Conservation (phyloP, 768 basidiomycete genomes). For the Flagelloscypha sp. region DNA sequence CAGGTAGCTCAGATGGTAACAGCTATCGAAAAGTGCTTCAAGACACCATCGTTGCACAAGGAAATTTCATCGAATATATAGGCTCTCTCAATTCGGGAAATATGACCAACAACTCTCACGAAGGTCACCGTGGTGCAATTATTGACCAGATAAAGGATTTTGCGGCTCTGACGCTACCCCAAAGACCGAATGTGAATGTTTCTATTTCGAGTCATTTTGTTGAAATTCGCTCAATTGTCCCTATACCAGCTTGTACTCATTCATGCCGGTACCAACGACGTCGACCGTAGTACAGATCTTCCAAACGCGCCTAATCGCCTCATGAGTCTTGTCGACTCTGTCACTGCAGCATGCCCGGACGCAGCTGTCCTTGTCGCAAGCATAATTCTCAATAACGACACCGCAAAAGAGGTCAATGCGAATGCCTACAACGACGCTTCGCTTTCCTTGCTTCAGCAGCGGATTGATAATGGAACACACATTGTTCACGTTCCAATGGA, state of each 20-base stretch:
- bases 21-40: slow-evolving; percentile 10
- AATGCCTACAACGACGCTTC: slow-evolving; percentile 8
- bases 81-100: slow-evolving; percentile 11
- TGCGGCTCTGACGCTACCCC: slow-evolving; percentile 5
- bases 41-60: slow-evolving; percentile 6
- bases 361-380: slow-evolving; percentile 10
- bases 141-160: slow-evolving; percentile 8
- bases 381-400: slow-evolving; percentile 3
- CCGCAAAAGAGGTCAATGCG: slow-evolving; percentile 2
- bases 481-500: slow-evolving; percentile 9
- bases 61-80: slow-evolving; percentile 12
- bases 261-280: slow-evolving; percentile 13
- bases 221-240: too few species aligned
- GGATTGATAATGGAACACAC: slow-evolving; percentile 9
- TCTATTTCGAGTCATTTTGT: too few species aligned
- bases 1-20: slow-evolving; percentile 8
- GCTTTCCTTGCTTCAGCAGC: slow-evolving; percentile 5
- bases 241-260: slow-evolving; percentile 10
- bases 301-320: slow-evolving; percentile 1
- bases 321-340: slow-evolving; percentile 6
- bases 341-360: slow-evolving; percentile 8
- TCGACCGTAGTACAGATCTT: slow-evolving; percentile 2
- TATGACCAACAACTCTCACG: slow-evolving; percentile 12
- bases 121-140: slow-evolving; percentile 9
- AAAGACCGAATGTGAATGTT: slow-evolving; percentile 6